These are phyloP conservation scores for Trypanosoma caninum DNA, from an alignment of 208 protist genomes.

Conservation along the genomic window DNA sequence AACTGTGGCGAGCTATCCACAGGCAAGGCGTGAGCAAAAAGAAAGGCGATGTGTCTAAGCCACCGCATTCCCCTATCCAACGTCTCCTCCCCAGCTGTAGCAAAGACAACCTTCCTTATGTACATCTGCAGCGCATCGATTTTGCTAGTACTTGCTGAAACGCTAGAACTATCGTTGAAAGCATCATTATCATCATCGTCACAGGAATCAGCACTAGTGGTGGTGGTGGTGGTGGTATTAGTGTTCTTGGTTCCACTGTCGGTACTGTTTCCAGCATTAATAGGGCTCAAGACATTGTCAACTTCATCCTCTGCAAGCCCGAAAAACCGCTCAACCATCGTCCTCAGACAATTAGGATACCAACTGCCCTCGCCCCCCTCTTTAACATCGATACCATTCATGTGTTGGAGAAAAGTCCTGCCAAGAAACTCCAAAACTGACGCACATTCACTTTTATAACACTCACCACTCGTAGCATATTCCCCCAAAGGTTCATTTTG, in stretches of 20 bases:
- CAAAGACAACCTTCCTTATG: neutral
- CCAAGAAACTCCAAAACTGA: constrained; percentile 1
- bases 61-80: constrained; percentile 16
- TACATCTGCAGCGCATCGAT: neutral
- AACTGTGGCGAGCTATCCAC: neutral
- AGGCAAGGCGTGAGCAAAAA: constrained; percentile 25
- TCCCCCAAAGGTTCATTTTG: neutral
- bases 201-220: neutral
- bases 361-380: neutral
- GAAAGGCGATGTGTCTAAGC: constrained; percentile 47
- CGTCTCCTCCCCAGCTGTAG: neutral
- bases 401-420: neutral
- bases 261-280: neutral
- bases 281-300: neutral
- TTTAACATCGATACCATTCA: neutral
- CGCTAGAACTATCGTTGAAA: neutral
- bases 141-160: neutral
- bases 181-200: neutral
- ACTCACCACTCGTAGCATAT: neutral
- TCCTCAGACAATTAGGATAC: neutral
- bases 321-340: neutral
- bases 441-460: neutral
- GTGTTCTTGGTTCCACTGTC: neutral
- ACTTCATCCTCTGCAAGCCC: neutral
- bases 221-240: neutral